These are phyloP conservation scores for Kuraishia molischiana DNA, from an alignment of 805 yeast species.

Conservation along the genomic window DNA sequence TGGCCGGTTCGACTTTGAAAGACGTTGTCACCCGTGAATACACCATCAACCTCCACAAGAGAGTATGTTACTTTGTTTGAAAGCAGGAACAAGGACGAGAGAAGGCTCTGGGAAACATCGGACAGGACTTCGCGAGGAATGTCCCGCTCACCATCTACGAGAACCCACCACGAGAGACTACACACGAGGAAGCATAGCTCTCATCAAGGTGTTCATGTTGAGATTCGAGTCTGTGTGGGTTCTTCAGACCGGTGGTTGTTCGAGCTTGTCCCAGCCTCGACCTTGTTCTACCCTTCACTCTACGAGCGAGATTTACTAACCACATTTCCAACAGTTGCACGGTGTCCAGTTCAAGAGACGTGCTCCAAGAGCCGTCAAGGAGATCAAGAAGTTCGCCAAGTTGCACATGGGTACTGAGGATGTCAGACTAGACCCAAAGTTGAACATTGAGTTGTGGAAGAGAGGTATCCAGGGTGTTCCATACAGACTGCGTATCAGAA, in stretches of 20 bases:
- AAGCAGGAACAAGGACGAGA: no score
- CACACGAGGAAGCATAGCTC: no score
- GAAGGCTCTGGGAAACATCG: no score
- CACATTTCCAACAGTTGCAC: conserved; percentile 55
- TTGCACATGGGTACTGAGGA: conserved; percentile 99
- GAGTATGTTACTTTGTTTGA: conserved; percentile 69
- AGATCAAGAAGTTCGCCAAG: conserved; percentile 96
- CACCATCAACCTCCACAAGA: conserved; percentile 99
- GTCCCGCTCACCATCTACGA: no score
- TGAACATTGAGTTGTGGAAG: conserved; percentile 98
- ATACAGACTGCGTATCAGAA: conserved; percentile 95
- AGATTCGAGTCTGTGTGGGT: no score
- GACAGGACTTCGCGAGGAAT: no score
- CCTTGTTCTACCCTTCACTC: no score
- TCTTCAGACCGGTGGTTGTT: no score
- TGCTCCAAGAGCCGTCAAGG: conserved; percentile 99
- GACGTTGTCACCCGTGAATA: conserved; percentile 99
- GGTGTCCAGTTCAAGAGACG: conserved; percentile 99
- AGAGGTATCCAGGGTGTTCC: conserved; percentile 99
- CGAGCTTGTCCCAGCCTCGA: no score
- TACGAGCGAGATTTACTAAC: conserved; percentile 3
- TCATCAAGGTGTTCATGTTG: no score
- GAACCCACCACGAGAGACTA: no score
- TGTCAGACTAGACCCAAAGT: conserved; percentile 97
- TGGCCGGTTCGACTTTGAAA: conserved; percentile 59